These are phyloP conservation scores for Euptelea pleiosperma DNA, from an alignment of 164 flowering plant genomes.

Conservation along the genomic window DNA sequence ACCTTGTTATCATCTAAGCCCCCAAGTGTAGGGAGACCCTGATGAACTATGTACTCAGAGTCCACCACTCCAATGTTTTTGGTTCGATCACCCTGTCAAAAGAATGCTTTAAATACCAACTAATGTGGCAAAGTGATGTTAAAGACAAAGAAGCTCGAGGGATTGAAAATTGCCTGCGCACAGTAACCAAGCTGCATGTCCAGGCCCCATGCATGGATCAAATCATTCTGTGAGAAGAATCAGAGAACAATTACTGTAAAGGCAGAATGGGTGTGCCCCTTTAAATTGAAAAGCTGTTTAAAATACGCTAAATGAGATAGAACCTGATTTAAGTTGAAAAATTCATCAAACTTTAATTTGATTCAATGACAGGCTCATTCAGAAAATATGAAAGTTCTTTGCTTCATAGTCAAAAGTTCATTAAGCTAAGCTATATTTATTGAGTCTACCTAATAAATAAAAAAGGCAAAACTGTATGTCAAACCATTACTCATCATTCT, in stretches of 20 bases:
- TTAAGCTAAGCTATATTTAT: too few species aligned
- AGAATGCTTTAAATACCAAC: neutral
- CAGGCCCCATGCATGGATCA: constrained; percentile 96
- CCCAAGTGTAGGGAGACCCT: constrained; percentile 79
- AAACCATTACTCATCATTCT: too few species aligned
- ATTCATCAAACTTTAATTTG: too few species aligned
- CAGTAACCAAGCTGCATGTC: constrained; percentile 90
- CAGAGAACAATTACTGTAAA: neutral
- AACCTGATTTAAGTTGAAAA: too few species aligned
- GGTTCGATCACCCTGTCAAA: constrained; percentile 71
- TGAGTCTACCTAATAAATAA: too few species aligned
- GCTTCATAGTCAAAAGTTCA: too few species aligned
- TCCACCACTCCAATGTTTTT: constrained; percentile 88
- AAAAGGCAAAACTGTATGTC: too few species aligned
- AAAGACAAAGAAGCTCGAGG: neutral
- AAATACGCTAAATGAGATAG: too few species aligned
- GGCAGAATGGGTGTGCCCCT: neutral
- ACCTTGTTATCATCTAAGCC: constrained; percentile 38
- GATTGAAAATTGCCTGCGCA: constrained; percentile 55
- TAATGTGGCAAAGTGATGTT: neutral
- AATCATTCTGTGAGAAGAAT: constrained; percentile 61
- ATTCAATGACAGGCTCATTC: too few species aligned
- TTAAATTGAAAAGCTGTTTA: neutral
- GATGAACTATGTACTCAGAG: constrained; percentile 73
- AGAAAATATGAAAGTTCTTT: too few species aligned